Conservation (phyloP, 2,329 filamentous ascomycete species). For the Nothophoma quercina region DNA sequence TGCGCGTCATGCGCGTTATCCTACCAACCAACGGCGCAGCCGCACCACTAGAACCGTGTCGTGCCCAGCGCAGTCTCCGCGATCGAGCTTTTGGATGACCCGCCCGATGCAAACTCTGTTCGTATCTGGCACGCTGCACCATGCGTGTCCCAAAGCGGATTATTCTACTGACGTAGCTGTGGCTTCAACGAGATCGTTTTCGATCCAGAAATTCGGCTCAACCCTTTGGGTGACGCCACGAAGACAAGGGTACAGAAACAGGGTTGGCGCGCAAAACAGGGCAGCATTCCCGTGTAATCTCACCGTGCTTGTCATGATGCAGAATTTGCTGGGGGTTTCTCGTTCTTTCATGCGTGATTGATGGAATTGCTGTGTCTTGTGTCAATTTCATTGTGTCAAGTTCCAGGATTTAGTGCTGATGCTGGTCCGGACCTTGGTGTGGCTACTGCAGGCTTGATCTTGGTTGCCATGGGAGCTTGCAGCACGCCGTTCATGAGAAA, state of each 20-base stretch:
- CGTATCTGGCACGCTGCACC: constrained; percentile 9
- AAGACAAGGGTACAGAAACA: constrained; percentile 14
- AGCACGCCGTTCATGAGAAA: constrained; percentile 3
- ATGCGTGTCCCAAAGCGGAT: constrained; percentile 5
- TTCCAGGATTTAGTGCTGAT: constrained; percentile 1
- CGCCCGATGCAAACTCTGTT: constrained; percentile 4
- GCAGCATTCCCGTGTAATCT: constrained; percentile 12
- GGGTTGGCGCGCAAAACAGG: constrained; percentile 15
- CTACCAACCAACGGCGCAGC: constrained; percentile 9
- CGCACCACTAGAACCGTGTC: constrained; percentile 1
- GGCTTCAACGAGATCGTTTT: constrained; percentile 1
- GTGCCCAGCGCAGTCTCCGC: constrained; percentile 9
- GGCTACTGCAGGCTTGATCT: constrained; percentile 5
- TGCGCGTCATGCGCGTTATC: constrained; percentile 13
- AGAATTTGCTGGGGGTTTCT: background rate
- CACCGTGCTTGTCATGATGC: constrained; percentile 9
- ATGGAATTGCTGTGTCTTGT: constrained; percentile 1
- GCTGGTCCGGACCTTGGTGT: constrained; percentile 1
- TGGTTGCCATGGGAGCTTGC: constrained; percentile 2
- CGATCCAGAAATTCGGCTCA: constrained; percentile 4
- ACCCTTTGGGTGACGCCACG: constrained; percentile 11
- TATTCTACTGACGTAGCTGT: constrained; percentile 13
- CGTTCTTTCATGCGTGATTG: background rate
- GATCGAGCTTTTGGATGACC: constrained; percentile 9
- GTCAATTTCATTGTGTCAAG: background rate